Evolutionary conservation across 108 stramenopile species (phyloP), one percentile per base, ranked within the genome.

Genomic region (Stephanodiscus minutulus): DNA sequence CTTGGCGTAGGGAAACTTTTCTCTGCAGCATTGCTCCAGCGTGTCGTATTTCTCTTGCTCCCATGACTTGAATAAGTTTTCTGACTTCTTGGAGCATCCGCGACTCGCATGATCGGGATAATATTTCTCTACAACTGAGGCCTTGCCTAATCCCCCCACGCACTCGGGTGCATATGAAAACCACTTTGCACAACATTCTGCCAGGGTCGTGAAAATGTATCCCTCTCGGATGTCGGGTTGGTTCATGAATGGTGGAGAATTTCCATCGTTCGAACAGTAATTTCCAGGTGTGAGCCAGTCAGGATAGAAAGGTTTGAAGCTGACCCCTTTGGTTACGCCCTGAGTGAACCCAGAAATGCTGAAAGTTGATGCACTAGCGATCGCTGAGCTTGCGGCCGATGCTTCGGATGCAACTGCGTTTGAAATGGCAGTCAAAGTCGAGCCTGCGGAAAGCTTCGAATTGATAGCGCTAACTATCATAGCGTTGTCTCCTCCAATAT

Each of bases 21-120:
- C 37, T 6, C 24, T 50, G 47, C 72, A 73, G 41, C 72, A 73
- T 24, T 73, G 63, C 41, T 73, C 72, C 11, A 64, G 56, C 11
- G 62, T 58, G n/a, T 73, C 64, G 29, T 73, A 73, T 22, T 46
- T 7, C 2, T 64, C 54, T 11, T 29, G 6, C 5, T 73, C 43
- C 10, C 12, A 58, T 18, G 43, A 43, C 37, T 64, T 46, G 41
- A 64, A 46, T 43, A 64, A 5, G 6, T 35, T 35, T 3, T 3
- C 3, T 35, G 6, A 22, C 63, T 57, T 58, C 1, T 47, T 43
- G 28, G 27, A 54, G 41, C 63, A 64, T 22, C 25, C 17, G 18
- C 43, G 27, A 27, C 20, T 47, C 29, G 53, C 31, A 52, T 10
- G 52, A 22, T 54, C 63, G 8, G 72, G 72, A n/a, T 56, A 64